phyloP scores from a whole-genome alignment of 192 early-diverging fungal species.

The Linnemannia exigua region DNA sequence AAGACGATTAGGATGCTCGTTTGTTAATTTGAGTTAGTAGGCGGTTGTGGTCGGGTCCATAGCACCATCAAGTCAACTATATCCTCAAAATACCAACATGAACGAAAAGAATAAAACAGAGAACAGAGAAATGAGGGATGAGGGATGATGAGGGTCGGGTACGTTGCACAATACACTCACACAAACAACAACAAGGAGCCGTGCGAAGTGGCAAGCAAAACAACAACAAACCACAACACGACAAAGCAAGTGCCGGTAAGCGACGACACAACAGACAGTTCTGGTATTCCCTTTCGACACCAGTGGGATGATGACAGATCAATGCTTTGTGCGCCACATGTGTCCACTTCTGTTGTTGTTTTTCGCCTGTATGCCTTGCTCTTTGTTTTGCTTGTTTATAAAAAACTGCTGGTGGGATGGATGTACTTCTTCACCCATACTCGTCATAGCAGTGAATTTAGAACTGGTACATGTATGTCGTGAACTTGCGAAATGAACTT shows the following conservation, averaged over 20 bases:
- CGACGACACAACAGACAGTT: too few species aligned
- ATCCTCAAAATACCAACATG: not conserved
- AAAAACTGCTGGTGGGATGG: not conserved
- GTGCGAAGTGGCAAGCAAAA: not conserved
- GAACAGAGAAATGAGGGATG: not conserved
- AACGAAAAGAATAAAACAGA: not conserved
- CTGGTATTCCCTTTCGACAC: too few species aligned
- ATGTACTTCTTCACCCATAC: not conserved
- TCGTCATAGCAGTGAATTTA: not conserved
- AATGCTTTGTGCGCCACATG: constrained; percentile 4
- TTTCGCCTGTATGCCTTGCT: not conserved
- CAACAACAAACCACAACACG: not conserved
- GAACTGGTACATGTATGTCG: too few species aligned
- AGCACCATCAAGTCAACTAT: not conserved
- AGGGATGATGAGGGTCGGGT: not conserved
- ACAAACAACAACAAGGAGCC: not conserved
- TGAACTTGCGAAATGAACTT: not conserved
- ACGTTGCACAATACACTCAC: not conserved
- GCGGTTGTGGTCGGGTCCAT: not conserved
- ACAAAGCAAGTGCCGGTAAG: too few species aligned
- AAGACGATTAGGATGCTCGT: not conserved
- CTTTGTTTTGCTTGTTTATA: not conserved
- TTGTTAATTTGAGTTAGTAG: not conserved
- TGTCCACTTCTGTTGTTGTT: not conserved
- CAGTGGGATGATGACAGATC: not conserved